A percentile compares a stretch with the other conserved stretches of the same genome.
These are phyloP conservation scores for Papiliotrema terrestris DNA, from an alignment of 1,284 basidiomycete genomes.

Conservation along the genomic window DNA sequence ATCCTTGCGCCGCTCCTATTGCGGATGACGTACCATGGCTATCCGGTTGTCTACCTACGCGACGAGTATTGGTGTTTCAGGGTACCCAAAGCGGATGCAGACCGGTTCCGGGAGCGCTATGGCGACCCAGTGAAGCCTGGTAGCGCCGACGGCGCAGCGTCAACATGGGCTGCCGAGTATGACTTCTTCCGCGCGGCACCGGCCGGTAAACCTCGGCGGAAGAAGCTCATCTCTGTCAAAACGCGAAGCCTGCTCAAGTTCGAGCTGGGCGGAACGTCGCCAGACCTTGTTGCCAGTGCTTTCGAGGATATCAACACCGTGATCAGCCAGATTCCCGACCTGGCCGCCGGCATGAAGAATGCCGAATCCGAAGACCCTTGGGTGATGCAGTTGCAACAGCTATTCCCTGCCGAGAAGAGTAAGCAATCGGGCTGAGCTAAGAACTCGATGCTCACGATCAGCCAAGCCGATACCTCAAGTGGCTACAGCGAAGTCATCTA, in stretches of 20 bases:
- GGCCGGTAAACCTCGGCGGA: constrained; percentile 10
- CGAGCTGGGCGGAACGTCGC: too few relatives aligned
- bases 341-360: not conserved
- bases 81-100: constrained; percentile 27
- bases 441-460: too few relatives aligned
- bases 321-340: not conserved
- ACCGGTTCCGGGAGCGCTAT: constrained; percentile 25
- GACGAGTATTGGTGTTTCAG: constrained; percentile 49
- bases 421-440: too few relatives aligned
- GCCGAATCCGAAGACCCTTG: too few relatives aligned
- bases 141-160: constrained; percentile 13
- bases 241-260: not conserved
- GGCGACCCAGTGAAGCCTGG: constrained; percentile 31
- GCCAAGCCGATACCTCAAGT: too few relatives aligned
- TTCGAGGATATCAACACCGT: not conserved
- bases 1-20: constrained; percentile 44
- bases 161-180: constrained; percentile 14
- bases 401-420: too few relatives aligned
- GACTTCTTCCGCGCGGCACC: constrained; percentile 35
- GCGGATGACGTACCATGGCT: constrained; percentile 38
- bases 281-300: too few relatives aligned
- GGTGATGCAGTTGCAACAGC: too few relatives aligned
- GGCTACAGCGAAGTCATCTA: too few relatives aligned
- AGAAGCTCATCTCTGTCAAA: constrained; percentile 13
- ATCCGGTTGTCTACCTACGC: constrained; percentile 42